Percentiles rank a stretch among this genome's conserved stretches.
Evolutionary conservation across 805 yeast genomes (phyloP).

Genomic region (Wickerhamiella shivajii): DNA sequence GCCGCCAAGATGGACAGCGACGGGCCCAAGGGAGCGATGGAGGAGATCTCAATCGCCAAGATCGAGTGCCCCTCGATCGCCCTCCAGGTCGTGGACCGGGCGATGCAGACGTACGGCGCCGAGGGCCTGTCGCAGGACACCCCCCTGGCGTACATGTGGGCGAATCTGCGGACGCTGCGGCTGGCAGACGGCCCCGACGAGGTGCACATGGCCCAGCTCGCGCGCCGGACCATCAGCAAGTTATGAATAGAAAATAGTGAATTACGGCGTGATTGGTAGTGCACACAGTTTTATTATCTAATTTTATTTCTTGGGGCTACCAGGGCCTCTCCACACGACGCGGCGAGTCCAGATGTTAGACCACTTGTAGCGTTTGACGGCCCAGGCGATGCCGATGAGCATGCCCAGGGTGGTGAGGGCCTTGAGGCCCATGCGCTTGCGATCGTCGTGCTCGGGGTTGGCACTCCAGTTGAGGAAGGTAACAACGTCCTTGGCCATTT

Average conservation of each 20-base stretch:
- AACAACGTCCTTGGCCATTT: conserved; percentile 97
- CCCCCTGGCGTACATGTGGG: conserved; percentile 40
- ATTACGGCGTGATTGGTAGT: not conserved
- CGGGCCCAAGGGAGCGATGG: conserved; percentile 40
- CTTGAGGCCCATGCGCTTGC: conserved; percentile 93
- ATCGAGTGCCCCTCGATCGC: conserved; percentile 47
- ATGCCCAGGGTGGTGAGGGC: conserved; percentile 69
- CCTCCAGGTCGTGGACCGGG: conserved; percentile 40
- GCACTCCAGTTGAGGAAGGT: conserved; percentile 96
- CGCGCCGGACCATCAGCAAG: conserved; percentile 22
- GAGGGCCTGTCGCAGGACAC: conserved; percentile 51
- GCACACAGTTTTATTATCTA: not conserved
- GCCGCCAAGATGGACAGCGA: conserved; percentile 42
- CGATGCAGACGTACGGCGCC: conserved; percentile 50
- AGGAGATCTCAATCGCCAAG: conserved; percentile 48
- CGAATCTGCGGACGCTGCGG: conserved; percentile 38
- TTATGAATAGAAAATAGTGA: conserved; percentile 1
- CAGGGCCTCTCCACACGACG: conserved; percentile 40
- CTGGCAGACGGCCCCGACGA: conserved; percentile 63
- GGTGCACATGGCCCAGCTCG: conserved; percentile 45
- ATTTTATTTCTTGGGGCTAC: conserved; percentile 12
- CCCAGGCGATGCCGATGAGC: conserved; percentile 66
- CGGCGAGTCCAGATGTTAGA: conserved; percentile 88
- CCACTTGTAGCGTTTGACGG: conserved; percentile 98
- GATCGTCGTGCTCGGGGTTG: conserved; percentile 96